Base-by-base conservation (phyloP, 2,329 filamentous ascomycete species). In the Xylaria sp. region DNA sequence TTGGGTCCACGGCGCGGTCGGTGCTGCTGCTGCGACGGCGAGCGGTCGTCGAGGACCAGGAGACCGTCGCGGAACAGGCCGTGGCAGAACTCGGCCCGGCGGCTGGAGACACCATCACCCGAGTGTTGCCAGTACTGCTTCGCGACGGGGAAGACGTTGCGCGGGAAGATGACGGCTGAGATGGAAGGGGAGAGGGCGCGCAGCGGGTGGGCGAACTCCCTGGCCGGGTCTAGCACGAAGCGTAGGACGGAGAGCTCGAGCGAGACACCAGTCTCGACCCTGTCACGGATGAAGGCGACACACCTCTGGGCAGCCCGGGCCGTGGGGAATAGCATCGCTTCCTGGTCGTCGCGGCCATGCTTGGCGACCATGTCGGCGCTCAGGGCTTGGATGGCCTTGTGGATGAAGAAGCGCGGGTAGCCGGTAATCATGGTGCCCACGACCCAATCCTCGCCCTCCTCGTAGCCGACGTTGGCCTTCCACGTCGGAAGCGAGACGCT, bases 51-150 rank as follows among this genome's bases (percentile, higher is more conserved):
- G 1, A 77, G 79, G 8, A 82, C 77, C 21, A 89, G 83, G 50
- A 92, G 83, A 0, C 90, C 90, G 70, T 95, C 90, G 44, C 87
- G 86, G 71, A 97, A 88, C 1, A 95, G 86, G 50, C 87, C 84
- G 69, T 94, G 89, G 77, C 93, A 97, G 79, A 97, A 98, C 78
- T 98, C 95, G 40, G 93, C 94, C 48, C 94, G 89, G 59, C 96
- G 90, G 78, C 94, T 98, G 0, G 94, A 98, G 16, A 97, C 86
- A 18, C 96, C 96, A 70, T 97, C 94, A 23, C 96, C 96, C 0
- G 93, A 92, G 79, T 99, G 96, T 79, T 98, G 96, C 96, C 96
- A 99, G 76, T 97, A 98, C 75, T 94, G 88, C 80, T 98, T 98
- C n/a, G 93, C 93, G 68, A 92, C 80, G 4, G 88, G 82, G 74